Conservation (phyloP, 202 grass and related monocot species). For the Setaria italica region DNA sequence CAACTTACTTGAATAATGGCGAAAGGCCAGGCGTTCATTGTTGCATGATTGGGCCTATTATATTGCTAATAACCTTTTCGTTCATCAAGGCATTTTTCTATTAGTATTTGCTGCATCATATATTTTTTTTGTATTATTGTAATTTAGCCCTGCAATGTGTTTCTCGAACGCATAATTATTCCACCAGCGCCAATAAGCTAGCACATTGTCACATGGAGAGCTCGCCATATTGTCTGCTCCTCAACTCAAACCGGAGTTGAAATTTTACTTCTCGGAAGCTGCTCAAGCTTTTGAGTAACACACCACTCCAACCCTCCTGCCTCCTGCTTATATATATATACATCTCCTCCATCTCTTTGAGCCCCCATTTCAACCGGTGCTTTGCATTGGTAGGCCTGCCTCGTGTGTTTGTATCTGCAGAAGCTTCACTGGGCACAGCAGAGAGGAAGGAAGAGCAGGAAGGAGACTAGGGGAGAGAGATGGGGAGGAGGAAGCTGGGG, state of each 20-base stretch:
- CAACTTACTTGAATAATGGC: slow-evolving; percentile 1
- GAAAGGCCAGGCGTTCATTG: slow-evolving; percentile 5
- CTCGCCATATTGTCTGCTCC: slow-evolving; percentile 51
- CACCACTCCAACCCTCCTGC: background rate
- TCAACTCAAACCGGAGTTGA: slow-evolving; percentile 55
- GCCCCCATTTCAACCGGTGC: slow-evolving; percentile 29
- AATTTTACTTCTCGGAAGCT: slow-evolving; percentile 33
- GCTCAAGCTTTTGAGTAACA: slow-evolving; percentile 40
- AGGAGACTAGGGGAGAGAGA: background rate
- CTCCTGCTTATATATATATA: slow-evolving; percentile 30
- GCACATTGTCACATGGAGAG: slow-evolving; percentile 74
- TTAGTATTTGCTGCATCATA: background rate
- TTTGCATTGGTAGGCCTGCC: slow-evolving; percentile 33
- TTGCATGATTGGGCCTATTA: slow-evolving; percentile 45
- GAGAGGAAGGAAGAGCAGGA: background rate
- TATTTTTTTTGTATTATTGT: background rate
- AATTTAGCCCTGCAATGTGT: slow-evolving; percentile 16
- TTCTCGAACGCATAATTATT: slow-evolving; percentile 40
- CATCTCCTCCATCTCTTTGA: background rate
- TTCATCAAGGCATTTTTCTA: background rate
- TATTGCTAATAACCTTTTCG: slow-evolving; percentile 31
- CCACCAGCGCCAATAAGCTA: slow-evolving; percentile 42
- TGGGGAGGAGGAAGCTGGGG: slow-evolving; percentile 64
- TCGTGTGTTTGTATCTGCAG: background rate
- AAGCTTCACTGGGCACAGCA: background rate